Percentiles rank a stretch among this genome's conserved stretches.
phyloP scores from a whole-genome alignment of 768 basidiomycete species.

The Leccinellum luteum region DNA sequence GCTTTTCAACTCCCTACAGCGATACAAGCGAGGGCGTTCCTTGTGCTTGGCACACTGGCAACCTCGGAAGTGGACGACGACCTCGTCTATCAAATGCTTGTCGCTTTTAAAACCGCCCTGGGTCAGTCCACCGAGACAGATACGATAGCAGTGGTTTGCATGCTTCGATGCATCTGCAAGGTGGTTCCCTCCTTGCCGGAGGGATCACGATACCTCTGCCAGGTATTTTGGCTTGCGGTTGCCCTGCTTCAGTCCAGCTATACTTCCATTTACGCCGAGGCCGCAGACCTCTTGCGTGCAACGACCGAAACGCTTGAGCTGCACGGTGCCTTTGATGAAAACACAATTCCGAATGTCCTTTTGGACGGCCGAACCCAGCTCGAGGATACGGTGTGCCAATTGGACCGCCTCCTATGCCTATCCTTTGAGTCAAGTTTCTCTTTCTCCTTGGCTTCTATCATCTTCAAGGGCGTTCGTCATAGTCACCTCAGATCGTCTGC shows the following conservation, averaged over 20 bases:
- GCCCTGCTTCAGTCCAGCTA: constrained; percentile 79
- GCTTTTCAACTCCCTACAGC: constrained; percentile 89
- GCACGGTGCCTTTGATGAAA: constrained; percentile 55
- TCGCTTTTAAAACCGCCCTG: constrained; percentile 77
- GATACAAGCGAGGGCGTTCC: constrained; percentile 86
- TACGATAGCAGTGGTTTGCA: constrained; percentile 73
- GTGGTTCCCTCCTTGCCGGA: constrained; percentile 68
- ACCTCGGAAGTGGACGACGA: constrained; percentile 88
- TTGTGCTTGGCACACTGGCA: constrained; percentile 79
- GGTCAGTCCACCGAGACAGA: constrained; percentile 65
- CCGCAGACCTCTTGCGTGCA: constrained; percentile 61
- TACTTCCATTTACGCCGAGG: constrained; percentile 65
- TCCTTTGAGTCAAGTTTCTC: constrained; percentile 80
- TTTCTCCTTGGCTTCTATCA: constrained; percentile 75
- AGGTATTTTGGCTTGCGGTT: constrained; percentile 87
- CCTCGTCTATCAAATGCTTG: constrained; percentile 88
- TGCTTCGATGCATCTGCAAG: constrained; percentile 82
- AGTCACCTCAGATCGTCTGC: constrained; percentile 60
- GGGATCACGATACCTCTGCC: constrained; percentile 68
- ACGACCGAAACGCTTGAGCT: constrained; percentile 63
- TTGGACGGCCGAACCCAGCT: constrained; percentile 62
- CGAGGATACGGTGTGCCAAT: constrained; percentile 65
- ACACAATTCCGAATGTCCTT: constrained; percentile 53
- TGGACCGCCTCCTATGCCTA: constrained; percentile 70
- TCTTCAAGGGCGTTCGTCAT: constrained; percentile 85